phyloP scores from a whole-genome alignment of 2,329 filamentous ascomycete genomes.

The Stemphylium lycopersici region DNA sequence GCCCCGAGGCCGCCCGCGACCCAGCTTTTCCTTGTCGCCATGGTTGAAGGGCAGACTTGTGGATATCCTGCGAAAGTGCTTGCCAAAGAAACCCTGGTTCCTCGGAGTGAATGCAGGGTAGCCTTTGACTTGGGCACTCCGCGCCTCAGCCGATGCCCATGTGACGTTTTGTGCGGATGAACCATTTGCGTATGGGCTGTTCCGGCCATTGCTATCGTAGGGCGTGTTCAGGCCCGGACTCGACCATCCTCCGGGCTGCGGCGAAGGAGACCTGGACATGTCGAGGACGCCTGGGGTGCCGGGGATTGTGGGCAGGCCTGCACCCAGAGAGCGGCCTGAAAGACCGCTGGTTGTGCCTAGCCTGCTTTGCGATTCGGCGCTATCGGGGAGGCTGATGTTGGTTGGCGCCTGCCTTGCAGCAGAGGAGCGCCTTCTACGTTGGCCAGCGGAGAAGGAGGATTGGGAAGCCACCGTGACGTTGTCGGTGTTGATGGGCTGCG shows the following conservation, averaged over 20 bases:
- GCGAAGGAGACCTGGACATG: slow-evolving; percentile 91
- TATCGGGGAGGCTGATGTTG: slow-evolving; percentile 40
- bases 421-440: slow-evolving; percentile 50
- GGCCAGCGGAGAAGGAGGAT: slow-evolving; percentile 46
- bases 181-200: slow-evolving; percentile 66
- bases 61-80: slow-evolving; percentile 81
- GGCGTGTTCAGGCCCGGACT: slow-evolving; percentile 78
- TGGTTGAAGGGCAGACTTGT: slow-evolving; percentile 74
- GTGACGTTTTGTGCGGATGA: slow-evolving; percentile 62
- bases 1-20: slow-evolving; percentile 58
- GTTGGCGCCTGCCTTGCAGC: slow-evolving; percentile 43
- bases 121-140: slow-evolving; percentile 73
- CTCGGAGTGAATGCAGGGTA: slow-evolving; percentile 81
- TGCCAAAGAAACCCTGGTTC: slow-evolving; percentile 85
- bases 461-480: slow-evolving; percentile 49
- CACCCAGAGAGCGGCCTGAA: slow-evolving; percentile 39
- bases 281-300: slow-evolving; percentile 43
- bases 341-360: slow-evolving; percentile 43
- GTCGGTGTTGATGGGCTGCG: slow-evolving; percentile 28
- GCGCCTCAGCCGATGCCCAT: slow-evolving; percentile 83
- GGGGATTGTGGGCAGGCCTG: slow-evolving; percentile 46
- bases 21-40: slow-evolving; percentile 79
- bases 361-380: slow-evolving; percentile 30
- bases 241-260: slow-evolving; percentile 85
- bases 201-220: slow-evolving; percentile 66